Evolutionary conservation across 805 yeast species (phyloP), one percentile per base, ranked within the genome.

Genomic region (Wickerhamomyces strasburgensis): DNA sequence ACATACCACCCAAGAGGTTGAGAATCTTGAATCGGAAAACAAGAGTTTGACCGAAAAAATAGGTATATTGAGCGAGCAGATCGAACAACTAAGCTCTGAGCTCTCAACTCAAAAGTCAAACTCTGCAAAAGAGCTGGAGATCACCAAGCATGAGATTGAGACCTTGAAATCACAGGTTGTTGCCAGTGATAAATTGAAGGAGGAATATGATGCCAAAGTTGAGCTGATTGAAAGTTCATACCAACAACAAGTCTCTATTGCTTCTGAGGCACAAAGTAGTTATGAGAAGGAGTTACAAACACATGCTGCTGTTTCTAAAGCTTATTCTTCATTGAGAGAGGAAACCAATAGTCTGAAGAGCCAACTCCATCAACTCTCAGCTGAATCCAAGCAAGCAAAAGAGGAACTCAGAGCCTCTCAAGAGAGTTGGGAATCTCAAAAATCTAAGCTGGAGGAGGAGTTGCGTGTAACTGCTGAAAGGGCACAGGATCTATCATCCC

Each of bases 401-500:
- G 50, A 49, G 3, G 50, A 58, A 10, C 46, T 74, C n/a, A 49
- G 46, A 2, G 39, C 55, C 14, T 60, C 69, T 6, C 67, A 68
- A 38, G 59, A 61, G 19, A 65, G 67, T 34, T 73, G 80, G 77
- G 65, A 62, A 4, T 31, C 61, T 3, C 74, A 73, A 48, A 67
- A 59, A 47, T 29, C 49, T 2, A 55, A 58, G 2, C 57, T 68
- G 19, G 76, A 72, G 37, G 70, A 67, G 29, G 75, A 76, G 37
- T 51, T 82, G 31, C 65, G 61, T n/a, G 45, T 56, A 16, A 60
- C 72, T 7, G 67, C 65, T 16, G 47, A 58, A 4, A 72, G 77
- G 42, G 51, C 73, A 18, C 68, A 72, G 16, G 88, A 80, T 35
- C 59, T 84, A 27, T 64, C 73, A 11, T 66, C 74, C n/a, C 94